phyloP scores from a whole-genome alignment of 441 rosid genomes.

The Adansonia madagascariensis region DNA sequence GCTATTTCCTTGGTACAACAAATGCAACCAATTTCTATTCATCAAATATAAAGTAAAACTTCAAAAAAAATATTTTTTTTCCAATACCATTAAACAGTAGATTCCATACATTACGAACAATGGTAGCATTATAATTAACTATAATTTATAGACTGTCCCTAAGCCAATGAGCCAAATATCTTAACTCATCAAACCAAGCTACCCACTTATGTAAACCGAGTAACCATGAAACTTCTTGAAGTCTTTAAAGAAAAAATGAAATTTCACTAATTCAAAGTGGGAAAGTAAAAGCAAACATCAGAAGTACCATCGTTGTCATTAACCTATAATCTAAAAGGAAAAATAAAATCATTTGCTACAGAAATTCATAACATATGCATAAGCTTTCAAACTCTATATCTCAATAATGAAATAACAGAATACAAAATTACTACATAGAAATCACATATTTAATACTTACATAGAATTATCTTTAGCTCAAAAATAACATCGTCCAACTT shows the following conservation, averaged over 20 bases:
- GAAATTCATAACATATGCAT: not conserved
- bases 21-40: not conserved
- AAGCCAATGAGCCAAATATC: not conserved
- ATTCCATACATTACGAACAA: conserved; percentile 13
- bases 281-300: conserved; percentile 1
- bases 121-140: not conserved
- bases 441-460: not conserved
- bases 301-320: not conserved
- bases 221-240: not conserved
- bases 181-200: conserved; percentile 10
- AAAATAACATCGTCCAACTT: not conserved
- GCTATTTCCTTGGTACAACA: not conserved
- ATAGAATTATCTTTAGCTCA: not conserved
- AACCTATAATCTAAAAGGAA: not conserved
- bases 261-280: not conserved
- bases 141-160: not conserved
- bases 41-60: not conserved
- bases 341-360: not conserved
- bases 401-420: not conserved
- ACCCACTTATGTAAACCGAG: not conserved
- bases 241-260: not conserved
- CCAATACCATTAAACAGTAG: not conserved
- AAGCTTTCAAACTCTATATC: not conserved
- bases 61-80: conserved; percentile 9
- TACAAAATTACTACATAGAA: not conserved